Base-by-base conservation (phyloP, 306 rosid species). In the Benincasa hispida region DNA sequence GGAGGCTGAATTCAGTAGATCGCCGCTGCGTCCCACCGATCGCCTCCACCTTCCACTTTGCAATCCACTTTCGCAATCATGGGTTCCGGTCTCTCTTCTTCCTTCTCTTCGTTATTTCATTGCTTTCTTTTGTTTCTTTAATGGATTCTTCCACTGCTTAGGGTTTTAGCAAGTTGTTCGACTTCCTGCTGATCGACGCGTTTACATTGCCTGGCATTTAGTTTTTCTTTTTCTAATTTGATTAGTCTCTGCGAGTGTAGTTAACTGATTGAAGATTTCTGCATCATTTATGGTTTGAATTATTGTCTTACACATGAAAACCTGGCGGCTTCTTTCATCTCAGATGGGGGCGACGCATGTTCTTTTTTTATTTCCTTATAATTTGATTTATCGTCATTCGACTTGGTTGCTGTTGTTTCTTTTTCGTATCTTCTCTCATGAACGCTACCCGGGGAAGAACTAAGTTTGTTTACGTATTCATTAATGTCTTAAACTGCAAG, bases 81-180 rank as follows among this genome's bases (percentile, higher is more conserved):
- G 81, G 81, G 77, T 59, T 79, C 81, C 51, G 81, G 77, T 79
- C 28, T 55, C 17, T 70, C 41, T 12, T 51, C 25, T 74, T n/a
- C 61, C 10, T 37, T 1, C 21, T 72, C 53, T 47, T 30, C 4
- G n/a, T 37, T 41, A 5, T 30, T 35, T 51, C 45, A 28, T 35
- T 21, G 19, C 6, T n/a, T 41, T 47, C 14, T 21, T 6, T 14
- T 28, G 22, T 11, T 39, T 21, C 8, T 27, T 78, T 6, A 2
- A 5, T 22, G 30, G 63, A 18, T 56, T 45, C 13, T 41, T 17
- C 22, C 22, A 11, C 21, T 39, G 32, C 32, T 68, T 68, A 78
- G 77, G 81, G 76, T 37, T 78, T 78, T 55, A n/a, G 28, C 10
- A 22, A 72, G 17, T 32, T 63, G 7, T 32, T 41, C 34, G 10